A percentile compares a stretch with the other conserved stretches of the same genome.
phyloP scores from a whole-genome alignment of 495 filamentous ascomycete species.

The Xylaria cubensis region DNA sequence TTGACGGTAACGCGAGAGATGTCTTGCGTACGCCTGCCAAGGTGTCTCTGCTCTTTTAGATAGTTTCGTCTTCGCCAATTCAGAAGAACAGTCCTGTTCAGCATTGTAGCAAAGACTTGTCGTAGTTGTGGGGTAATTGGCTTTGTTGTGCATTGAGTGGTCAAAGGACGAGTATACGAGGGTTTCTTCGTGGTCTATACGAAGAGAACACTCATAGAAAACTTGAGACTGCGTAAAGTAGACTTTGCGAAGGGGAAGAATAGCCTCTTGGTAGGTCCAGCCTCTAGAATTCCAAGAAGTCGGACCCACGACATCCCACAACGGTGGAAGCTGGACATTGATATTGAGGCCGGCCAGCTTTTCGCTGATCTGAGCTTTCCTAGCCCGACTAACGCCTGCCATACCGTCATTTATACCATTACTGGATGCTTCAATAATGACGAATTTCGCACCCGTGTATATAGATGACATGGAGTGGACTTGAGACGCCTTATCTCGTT shows the following conservation, averaged over 20 bases:
- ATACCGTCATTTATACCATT: background rate
- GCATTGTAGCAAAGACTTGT: background rate
- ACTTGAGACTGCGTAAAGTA: background rate
- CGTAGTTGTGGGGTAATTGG: background rate
- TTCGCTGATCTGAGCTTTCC: background rate
- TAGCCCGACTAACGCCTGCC: background rate
- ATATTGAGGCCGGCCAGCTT: background rate
- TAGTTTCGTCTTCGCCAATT: background rate
- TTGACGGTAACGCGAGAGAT: background rate
- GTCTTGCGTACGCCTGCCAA: background rate
- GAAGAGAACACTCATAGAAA: background rate
- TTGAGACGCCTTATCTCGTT: background rate
- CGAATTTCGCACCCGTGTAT: background rate
- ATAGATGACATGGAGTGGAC: background rate
- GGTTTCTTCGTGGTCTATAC: background rate
- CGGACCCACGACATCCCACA: background rate
- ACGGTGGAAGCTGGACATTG: background rate
- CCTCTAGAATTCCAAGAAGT: background rate
- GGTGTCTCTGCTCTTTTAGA: background rate
- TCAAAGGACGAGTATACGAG: background rate
- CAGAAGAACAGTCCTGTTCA: background rate
- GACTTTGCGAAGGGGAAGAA: background rate
- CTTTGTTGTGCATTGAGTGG: background rate
- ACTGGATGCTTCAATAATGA: background rate
- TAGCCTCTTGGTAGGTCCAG: background rate